These are phyloP conservation scores for Hypoxylon sp. DNA, from an alignment of 2,329 filamentous ascomycete genomes.

Conservation along the genomic window DNA sequence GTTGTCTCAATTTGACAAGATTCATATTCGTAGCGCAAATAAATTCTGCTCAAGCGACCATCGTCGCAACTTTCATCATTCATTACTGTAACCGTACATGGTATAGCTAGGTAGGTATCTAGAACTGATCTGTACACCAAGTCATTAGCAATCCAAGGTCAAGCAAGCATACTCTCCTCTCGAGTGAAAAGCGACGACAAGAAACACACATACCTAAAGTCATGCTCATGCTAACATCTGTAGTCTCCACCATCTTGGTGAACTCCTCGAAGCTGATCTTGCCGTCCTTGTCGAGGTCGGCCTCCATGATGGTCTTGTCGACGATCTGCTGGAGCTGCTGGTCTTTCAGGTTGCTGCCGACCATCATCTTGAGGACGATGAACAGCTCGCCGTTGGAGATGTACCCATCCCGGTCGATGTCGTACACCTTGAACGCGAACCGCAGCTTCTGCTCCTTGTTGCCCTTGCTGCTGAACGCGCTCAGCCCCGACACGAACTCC, in stretches of 20 bases:
- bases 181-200: no score
- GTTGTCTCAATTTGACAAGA: not conserved
- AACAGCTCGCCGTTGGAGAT: constrained; percentile 99
- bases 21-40: not conserved
- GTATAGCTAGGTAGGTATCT: constrained; percentile 40
- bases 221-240: constrained; percentile 79
- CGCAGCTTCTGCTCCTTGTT: constrained; percentile 99
- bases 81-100: constrained; percentile 36
- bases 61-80: constrained; percentile 35
- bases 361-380: constrained; percentile 99
- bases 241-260: constrained; percentile 98
- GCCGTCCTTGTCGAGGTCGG: constrained; percentile 92
- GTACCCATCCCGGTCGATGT: constrained; percentile 97
- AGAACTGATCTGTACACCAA: constrained; percentile 42
- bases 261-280: constrained; percentile 99
- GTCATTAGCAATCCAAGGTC: constrained; percentile 19
- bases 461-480: constrained; percentile 95
- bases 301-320: constrained; percentile 99
- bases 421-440: constrained; percentile 99
- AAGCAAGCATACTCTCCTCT: no score
- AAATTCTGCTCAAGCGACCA: not conserved
- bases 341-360: constrained; percentile 98
- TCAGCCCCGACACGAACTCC: constrained; percentile 95
- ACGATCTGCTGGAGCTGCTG: constrained; percentile 99
- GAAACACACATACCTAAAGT: constrained; percentile 72